phyloP scores from a whole-genome alignment of 495 filamentous ascomycete genomes.

The Daldinia grandis region DNA sequence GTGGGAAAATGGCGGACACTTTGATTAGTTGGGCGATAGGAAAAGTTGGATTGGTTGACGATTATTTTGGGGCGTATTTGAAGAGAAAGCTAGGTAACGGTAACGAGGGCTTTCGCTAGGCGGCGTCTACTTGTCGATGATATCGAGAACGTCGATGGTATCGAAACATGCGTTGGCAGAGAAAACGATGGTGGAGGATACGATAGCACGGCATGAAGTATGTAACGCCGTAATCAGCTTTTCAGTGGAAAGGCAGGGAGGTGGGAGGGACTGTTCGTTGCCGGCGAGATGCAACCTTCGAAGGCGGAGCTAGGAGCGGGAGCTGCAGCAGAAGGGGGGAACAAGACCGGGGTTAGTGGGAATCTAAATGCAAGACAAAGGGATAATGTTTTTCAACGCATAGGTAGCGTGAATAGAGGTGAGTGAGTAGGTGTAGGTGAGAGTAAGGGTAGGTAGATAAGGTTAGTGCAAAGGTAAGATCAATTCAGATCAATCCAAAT shows the following conservation, averaged over 20 bases:
- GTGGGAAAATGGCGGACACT: constrained; percentile 1
- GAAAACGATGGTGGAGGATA: constrained; percentile 35
- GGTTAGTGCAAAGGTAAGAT: constrained; percentile 4
- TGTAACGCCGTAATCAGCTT: constrained; percentile 39
- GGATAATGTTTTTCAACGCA: constrained; percentile 21
- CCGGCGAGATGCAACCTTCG: constrained; percentile 39
- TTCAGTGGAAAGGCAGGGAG: constrained; percentile 21
- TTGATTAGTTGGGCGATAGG: constrained; percentile 1
- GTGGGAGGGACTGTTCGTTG: constrained; percentile 27
- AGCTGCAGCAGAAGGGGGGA: constrained; percentile 38
- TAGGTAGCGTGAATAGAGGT: constrained; percentile 2
- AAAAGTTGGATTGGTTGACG: constrained; percentile 21
- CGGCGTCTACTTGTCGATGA: constrained; percentile 32
- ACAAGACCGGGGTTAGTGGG: constrained; percentile 14
- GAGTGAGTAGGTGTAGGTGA: not conserved
- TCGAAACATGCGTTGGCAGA: constrained; percentile 30
- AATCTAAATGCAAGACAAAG: constrained; percentile 41
- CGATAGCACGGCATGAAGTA: constrained; percentile 41
- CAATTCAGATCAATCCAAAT: not conserved
- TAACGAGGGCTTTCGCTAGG: constrained; percentile 4
- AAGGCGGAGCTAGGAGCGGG: constrained; percentile 33
- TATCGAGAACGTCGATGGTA: constrained; percentile 26
- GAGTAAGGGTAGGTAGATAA: not conserved
- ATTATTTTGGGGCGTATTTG: constrained; percentile 15
- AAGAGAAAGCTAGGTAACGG: not conserved